A percentile compares a stretch with the other conserved stretches of the same genome.
These are phyloP conservation scores for Pseudozyma pruni DNA, from an alignment of 1,284 basidiomycete species.

Conservation along the genomic window DNA sequence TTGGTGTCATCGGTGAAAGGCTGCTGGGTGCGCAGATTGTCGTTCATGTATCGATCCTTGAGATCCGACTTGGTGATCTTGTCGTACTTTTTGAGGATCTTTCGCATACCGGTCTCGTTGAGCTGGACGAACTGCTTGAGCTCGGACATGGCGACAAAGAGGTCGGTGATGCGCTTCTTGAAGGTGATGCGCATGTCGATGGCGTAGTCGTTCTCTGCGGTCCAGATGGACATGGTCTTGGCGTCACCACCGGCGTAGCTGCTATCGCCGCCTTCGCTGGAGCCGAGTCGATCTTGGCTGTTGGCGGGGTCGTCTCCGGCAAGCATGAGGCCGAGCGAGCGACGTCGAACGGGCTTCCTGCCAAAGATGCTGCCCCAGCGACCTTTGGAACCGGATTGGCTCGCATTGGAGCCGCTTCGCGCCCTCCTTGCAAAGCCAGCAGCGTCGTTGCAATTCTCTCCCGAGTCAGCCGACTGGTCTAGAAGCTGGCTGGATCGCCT, in stretches of 20 bases:
- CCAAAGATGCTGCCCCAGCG: slow-evolving; percentile 51
- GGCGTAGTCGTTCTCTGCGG: slow-evolving; percentile 82
- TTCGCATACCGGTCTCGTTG: slow-evolving; percentile 92
- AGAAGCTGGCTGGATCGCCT: slow-evolving; percentile 42
- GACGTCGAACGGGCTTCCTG: slow-evolving; percentile 38
- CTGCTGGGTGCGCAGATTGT: slow-evolving; percentile 74
- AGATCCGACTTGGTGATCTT: slow-evolving; percentile 89
- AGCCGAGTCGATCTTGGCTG: slow-evolving; percentile 34
- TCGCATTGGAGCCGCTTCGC: slow-evolving; percentile 43
- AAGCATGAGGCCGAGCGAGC: slow-evolving; percentile 49
- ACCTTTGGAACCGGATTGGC: slow-evolving; percentile 27
- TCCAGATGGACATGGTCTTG: slow-evolving; percentile 75
- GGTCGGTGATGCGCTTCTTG: slow-evolving; percentile 87
- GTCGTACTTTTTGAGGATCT: slow-evolving; percentile 99
- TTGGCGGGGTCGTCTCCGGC: slow-evolving; percentile 22
- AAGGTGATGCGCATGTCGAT: slow-evolving; percentile 87
- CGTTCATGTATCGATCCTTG: slow-evolving; percentile 83
- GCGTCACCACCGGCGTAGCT: slow-evolving; percentile 38
- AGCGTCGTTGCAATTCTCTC: slow-evolving; percentile 25
- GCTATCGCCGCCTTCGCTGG: slow-evolving; percentile 44
- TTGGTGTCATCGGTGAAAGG: slow-evolving; percentile 73
- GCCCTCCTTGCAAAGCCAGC: slow-evolving; percentile 22
- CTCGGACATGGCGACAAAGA: slow-evolving; percentile 82
- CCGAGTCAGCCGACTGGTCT: slow-evolving; percentile 26
- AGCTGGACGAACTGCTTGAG: slow-evolving; percentile 92